A percentile compares a stretch with the other conserved stretches of the same genome.
These are phyloP conservation scores for Neospermospora avenae DNA, from an alignment of 2,329 filamentous ascomycete genomes.

Conservation along the genomic window DNA sequence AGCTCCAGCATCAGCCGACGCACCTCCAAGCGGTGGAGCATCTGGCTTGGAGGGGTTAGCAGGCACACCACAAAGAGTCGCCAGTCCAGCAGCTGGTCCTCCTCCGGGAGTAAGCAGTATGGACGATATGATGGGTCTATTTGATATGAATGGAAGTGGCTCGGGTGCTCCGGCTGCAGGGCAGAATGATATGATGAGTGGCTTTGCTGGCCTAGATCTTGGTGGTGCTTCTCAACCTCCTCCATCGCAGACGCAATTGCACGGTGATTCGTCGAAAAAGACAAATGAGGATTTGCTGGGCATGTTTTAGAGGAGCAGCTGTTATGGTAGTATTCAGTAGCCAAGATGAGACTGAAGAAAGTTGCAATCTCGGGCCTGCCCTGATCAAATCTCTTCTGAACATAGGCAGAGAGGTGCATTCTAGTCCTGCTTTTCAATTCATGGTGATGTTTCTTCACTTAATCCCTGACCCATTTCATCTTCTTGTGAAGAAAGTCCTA, in stretches of 20 bases:
- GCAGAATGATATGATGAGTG: slow-evolving; percentile 57
- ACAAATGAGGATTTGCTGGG: slow-evolving; percentile 57
- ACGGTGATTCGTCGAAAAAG: slow-evolving; percentile 45
- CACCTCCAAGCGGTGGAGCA: slow-evolving; percentile 49
- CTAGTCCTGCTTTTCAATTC: no score
- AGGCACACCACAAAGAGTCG: slow-evolving; percentile 66
- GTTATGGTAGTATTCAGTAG: slow-evolving; percentile 1
- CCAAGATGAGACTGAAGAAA: not conserved
- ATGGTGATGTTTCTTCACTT: no score
- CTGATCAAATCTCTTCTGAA: no score
- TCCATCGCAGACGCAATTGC: slow-evolving; percentile 58
- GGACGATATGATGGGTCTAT: slow-evolving; percentile 77
- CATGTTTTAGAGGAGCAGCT: slow-evolving; percentile 44
- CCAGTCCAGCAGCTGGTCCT: slow-evolving; percentile 52
- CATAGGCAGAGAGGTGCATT: no score
- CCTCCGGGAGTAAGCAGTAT: slow-evolving; percentile 53
- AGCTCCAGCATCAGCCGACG: slow-evolving; percentile 81
- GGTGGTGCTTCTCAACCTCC: slow-evolving; percentile 61
- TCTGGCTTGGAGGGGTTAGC: slow-evolving; percentile 52
- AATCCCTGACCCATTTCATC: no score
- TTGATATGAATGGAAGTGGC: slow-evolving; percentile 43
- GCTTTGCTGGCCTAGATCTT: slow-evolving; percentile 79
- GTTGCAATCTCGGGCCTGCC: no score
- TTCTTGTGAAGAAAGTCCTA: no score
- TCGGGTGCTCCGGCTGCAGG: slow-evolving; percentile 28